Conservation (phyloP, 225 moss, liverwort and hornwort genomes). For the Physcomitrellopsis africana region DNA sequence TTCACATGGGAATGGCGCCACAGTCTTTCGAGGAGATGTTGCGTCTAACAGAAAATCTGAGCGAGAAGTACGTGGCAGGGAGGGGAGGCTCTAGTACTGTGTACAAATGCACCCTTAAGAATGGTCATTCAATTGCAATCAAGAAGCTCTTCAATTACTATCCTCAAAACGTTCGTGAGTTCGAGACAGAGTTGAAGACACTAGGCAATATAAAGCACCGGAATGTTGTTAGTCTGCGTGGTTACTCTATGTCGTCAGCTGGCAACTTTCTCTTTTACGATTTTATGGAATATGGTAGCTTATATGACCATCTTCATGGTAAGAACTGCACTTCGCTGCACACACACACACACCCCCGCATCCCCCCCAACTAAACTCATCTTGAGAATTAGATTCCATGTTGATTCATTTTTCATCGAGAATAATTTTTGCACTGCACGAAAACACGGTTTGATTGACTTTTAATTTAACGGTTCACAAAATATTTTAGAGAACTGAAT, state of each 20-base stretch:
- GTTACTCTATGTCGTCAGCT: slow-evolving; percentile 57
- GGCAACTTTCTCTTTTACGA: slow-evolving; percentile 71
- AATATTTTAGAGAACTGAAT: too few species aligned
- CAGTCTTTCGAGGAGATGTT: slow-evolving; percentile 69
- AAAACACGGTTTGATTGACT: too few species aligned
- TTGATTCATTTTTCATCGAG: too few species aligned
- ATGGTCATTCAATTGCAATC: slow-evolving; percentile 68
- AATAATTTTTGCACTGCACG: too few species aligned
- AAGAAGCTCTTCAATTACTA: slow-evolving; percentile 72
- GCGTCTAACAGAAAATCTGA: slow-evolving; percentile 64
- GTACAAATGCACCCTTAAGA: slow-evolving; percentile 61
- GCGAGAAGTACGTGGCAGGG: slow-evolving; percentile 61
- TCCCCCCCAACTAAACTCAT: not conserved
- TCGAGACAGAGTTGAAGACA: slow-evolving; percentile 69
- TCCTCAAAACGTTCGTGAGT: slow-evolving; percentile 63
- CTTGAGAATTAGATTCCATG: too few species aligned
- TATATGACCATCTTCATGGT: slow-evolving; percentile 59
- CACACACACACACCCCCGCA: too few species aligned
- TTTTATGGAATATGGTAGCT: slow-evolving; percentile 65
- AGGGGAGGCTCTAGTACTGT: slow-evolving; percentile 67
- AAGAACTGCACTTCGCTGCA: not conserved
- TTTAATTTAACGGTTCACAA: too few species aligned
- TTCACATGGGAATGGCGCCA: slow-evolving; percentile 65
- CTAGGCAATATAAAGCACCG: slow-evolving; percentile 71
- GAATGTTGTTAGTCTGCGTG: slow-evolving; percentile 67